Conservation (phyloP, 306 rosid species). For the Vigna unguiculata region DNA sequence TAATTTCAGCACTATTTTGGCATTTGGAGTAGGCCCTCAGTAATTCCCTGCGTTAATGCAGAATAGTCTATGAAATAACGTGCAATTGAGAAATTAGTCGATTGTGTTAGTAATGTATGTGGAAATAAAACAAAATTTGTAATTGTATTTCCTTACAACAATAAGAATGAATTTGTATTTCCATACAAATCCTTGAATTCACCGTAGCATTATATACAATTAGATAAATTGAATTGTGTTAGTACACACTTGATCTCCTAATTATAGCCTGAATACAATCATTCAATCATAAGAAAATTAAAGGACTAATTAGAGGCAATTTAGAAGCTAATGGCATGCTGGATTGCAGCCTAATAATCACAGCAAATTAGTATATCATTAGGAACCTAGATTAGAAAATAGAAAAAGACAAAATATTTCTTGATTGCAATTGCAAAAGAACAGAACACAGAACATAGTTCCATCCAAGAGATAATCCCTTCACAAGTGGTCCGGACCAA, state of each 20-base stretch:
- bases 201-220: background rate
- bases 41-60: conserved; percentile 69
- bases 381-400: background rate
- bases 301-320: conserved; percentile 1
- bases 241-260: conserved; percentile 18
- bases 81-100: conserved; percentile 13
- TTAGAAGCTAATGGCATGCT: conserved; percentile 32
- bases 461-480: background rate
- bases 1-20: conserved; percentile 75
- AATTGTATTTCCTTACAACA: conserved; percentile 19
- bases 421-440: background rate
- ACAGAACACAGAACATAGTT: background rate
- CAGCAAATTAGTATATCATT: conserved; percentile 11
- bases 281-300: background rate
- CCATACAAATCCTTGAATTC: conserved; percentile 18
- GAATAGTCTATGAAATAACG: conserved; percentile 9
- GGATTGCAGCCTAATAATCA: conserved; percentile 15
- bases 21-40: conserved; percentile 86
- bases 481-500: too few relatives aligned
- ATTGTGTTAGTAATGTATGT: conserved; percentile 1
- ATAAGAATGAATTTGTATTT: conserved; percentile 20
- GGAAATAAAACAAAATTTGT: conserved; percentile 31
- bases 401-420: background rate
- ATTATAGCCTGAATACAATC: conserved; percentile 28
- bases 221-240: background rate